Evolutionary conservation across 495 filamentous ascomycete species (phyloP).

Genomic region (Podospora comata): DNA sequence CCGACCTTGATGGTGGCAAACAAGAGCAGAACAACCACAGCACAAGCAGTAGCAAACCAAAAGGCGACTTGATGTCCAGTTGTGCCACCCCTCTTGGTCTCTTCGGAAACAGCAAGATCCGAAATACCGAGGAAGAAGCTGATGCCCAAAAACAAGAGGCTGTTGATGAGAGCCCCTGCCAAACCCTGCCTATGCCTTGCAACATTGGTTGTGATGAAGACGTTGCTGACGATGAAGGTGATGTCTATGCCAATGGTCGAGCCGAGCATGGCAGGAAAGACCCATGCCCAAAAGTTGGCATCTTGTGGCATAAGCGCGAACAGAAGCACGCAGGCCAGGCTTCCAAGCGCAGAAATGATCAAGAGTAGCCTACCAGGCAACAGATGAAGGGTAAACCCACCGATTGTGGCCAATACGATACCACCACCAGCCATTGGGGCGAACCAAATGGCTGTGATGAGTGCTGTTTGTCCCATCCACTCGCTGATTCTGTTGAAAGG

Average conservation of each 20-base stretch:
- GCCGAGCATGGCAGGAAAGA: slow-evolving; percentile 81
- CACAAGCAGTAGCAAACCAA: slow-evolving; percentile 62
- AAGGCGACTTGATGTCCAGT: slow-evolving; percentile 62
- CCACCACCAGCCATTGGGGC: slow-evolving; percentile 74
- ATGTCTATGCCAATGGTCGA: slow-evolving; percentile 81
- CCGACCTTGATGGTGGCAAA: slow-evolving; percentile 61
- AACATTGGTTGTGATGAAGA: slow-evolving; percentile 77
- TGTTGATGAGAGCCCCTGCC: slow-evolving; percentile 61
- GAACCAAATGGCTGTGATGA: slow-evolving; percentile 77
- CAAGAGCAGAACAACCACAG: slow-evolving; percentile 54
- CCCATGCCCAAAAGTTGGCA: slow-evolving; percentile 58
- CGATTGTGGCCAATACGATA: slow-evolving; percentile 63
- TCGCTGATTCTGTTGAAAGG: slow-evolving; percentile 53
- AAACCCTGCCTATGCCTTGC: slow-evolving; percentile 69
- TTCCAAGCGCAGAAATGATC: slow-evolving; percentile 62
- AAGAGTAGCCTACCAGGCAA: slow-evolving; percentile 70
- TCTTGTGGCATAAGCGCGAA: slow-evolving; percentile 67
- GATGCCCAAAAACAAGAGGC: slow-evolving; percentile 71
- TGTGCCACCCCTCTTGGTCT: slow-evolving; percentile 42
- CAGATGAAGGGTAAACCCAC: slow-evolving; percentile 74
- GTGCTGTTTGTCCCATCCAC: slow-evolving; percentile 61
- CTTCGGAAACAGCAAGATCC: slow-evolving; percentile 59
- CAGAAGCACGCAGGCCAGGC: slow-evolving; percentile 61
- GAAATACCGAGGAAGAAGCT: slow-evolving; percentile 75
- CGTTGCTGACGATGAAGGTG: slow-evolving; percentile 76